Percentiles rank a stretch among this genome's conserved stretches.
phyloP scores from a whole-genome alignment of 2,329 filamentous ascomycete species.

The Claviceps capensis region DNA sequence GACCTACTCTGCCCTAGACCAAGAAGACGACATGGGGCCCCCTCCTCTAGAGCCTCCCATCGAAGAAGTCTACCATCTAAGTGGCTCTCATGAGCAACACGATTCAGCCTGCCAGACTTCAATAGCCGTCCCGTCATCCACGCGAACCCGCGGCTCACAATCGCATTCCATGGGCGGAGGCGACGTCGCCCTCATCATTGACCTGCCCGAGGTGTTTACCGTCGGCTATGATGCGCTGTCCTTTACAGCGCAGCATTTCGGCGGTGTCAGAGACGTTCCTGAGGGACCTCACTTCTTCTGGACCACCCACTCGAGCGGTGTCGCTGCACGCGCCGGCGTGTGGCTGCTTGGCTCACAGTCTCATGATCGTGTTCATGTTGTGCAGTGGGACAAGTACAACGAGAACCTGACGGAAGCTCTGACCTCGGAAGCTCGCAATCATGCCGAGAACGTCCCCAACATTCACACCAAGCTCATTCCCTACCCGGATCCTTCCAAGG shows the following conservation, averaged over 20 bases:
- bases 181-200: conserved; percentile 39
- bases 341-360: conserved; percentile 34
- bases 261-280: conserved; percentile 41
- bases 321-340: conserved; percentile 39
- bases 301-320: conserved; percentile 34
- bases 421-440: conserved; percentile 30
- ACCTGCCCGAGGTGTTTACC: conserved; percentile 35
- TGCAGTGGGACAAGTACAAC: conserved; percentile 42
- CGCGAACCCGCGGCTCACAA: conserved; percentile 7
- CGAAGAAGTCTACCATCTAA: conserved; percentile 1
- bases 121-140: not conserved
- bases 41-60: conserved; percentile 18
- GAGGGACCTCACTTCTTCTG: conserved; percentile 46
- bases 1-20: conserved; percentile 1
- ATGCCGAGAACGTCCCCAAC: conserved; percentile 25
- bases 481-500: conserved; percentile 25
- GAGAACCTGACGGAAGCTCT: conserved; percentile 39
- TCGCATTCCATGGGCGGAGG: conserved; percentile 23
- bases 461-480: conserved; percentile 30
- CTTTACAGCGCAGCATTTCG: conserved; percentile 33
- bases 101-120: not conserved
- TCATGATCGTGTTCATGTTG: conserved; percentile 25
- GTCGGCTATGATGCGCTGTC: conserved; percentile 40
- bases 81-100: not conserved
- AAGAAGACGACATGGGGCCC: conserved; percentile 14